Evolutionary conservation across 2,329 filamentous ascomycete species (phyloP).

Genomic region (Aspergillus amoenus): DNA sequence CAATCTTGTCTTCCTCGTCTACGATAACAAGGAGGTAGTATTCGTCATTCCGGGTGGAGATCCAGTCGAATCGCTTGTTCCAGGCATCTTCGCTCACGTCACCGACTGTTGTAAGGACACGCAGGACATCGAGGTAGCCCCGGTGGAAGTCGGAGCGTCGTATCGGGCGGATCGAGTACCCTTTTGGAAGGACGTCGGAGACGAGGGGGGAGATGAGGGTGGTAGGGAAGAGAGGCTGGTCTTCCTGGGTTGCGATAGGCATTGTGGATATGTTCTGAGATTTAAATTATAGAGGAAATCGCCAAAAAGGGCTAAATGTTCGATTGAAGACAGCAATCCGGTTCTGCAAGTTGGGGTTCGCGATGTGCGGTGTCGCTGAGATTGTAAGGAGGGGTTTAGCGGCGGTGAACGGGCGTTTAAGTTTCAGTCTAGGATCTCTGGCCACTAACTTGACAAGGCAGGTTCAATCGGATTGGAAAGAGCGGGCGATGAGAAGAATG

Average conservation of each 20-base stretch:
- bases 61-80: constrained; percentile 78
- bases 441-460: background rate
- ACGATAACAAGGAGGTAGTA: constrained; percentile 89
- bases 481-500: background rate
- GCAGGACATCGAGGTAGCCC: constrained; percentile 87
- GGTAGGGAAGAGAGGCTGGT: constrained; percentile 68
- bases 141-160: constrained; percentile 72
- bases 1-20: constrained; percentile 68
- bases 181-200: constrained; percentile 68
- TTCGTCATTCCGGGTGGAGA: constrained; percentile 68
- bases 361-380: background rate
- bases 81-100: constrained; percentile 76
- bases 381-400: background rate
- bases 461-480: background rate
- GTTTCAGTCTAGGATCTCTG: background rate
- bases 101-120: constrained; percentile 89
- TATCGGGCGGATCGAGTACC: constrained; percentile 80
- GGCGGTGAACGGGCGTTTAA: constrained; percentile 4
- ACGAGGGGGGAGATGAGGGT: constrained; percentile 77
- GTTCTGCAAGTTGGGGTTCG: background rate
- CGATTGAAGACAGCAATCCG: background rate
- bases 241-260: constrained; percentile 31
- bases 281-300: background rate
- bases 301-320: background rate
- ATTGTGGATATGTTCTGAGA: constrained; percentile 20